These are phyloP conservation scores for Cornus controversa DNA, from an alignment of 148 eudicot genomes.

Conservation along the genomic window DNA sequence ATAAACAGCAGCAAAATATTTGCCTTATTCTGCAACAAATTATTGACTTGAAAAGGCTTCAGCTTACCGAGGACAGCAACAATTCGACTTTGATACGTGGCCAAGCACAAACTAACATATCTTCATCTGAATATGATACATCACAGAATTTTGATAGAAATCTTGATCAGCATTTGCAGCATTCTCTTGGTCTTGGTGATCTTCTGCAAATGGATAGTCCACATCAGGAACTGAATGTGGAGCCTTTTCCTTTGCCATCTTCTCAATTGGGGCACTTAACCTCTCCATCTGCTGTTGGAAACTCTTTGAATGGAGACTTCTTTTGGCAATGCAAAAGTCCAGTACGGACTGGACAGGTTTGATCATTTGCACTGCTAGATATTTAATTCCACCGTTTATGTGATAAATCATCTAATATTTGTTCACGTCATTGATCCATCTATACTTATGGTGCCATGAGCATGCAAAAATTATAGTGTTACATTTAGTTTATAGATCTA, in stretches of 20 bases:
- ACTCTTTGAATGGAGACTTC: constrained; percentile 37
- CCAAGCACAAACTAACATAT: constrained; percentile 24
- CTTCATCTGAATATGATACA: constrained; percentile 20
- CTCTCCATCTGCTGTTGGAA: constrained; percentile 14
- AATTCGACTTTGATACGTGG: constrained; percentile 23
- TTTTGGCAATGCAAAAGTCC: constrained; percentile 54
- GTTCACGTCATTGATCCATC: not conserved
- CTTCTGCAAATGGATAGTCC: constrained; percentile 21
- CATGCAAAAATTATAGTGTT: not conserved
- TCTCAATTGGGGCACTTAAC: constrained; percentile 41
- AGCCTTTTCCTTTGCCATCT: constrained; percentile 38
- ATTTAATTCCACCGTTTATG: not conserved
- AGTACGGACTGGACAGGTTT: constrained; percentile 51
- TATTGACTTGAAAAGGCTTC: constrained; percentile 56
- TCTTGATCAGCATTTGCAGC: constrained; percentile 20
- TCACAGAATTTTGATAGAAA: constrained; percentile 25
- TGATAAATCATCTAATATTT: not conserved
- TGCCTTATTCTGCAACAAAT: constrained; percentile 60
- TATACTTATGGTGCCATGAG: not conserved
- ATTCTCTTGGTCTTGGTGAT: constrained; percentile 22
- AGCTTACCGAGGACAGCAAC: constrained; percentile 39
- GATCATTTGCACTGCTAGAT: constrained; percentile 5
- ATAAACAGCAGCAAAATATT: constrained; percentile 28
- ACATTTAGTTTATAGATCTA: not conserved
- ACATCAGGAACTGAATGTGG: constrained; percentile 18